phyloP scores from a whole-genome alignment of 805 yeast genomes.

The Helenozyma rhizophorensis region DNA sequence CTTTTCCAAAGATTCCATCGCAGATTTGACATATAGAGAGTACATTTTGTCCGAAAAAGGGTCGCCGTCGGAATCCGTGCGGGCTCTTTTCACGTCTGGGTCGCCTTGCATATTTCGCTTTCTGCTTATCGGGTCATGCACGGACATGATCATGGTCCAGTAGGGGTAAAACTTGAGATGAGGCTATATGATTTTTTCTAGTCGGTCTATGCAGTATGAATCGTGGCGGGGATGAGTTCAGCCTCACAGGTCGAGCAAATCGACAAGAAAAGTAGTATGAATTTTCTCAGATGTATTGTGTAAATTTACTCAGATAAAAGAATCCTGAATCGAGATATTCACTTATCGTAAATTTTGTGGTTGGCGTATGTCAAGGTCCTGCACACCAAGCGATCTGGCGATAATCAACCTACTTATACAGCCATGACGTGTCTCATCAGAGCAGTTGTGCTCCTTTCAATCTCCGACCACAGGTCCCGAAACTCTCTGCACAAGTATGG shows the following conservation, averaged over 20 bases:
- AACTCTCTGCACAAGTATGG: constrained; percentile 19
- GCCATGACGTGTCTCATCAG: constrained; percentile 9
- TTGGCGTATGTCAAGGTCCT: no score
- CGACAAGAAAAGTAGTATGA: no score
- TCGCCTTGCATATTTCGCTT: constrained; percentile 22
- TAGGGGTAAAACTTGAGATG: constrained; percentile 6
- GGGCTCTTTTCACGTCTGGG: constrained; percentile 16
- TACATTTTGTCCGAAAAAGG: constrained; percentile 38
- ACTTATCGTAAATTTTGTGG: no score
- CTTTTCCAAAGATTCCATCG: constrained; percentile 65
- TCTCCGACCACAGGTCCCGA: constrained; percentile 28
- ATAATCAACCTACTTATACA: not conserved
- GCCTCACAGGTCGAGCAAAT: no score
- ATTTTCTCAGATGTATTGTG: no score
- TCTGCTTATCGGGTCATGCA: constrained; percentile 33
- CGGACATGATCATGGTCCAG: constrained; percentile 32
- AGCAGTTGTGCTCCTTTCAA: constrained; percentile 26
- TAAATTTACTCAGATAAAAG: no score
- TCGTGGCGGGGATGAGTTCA: no score
- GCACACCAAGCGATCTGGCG: constrained; percentile 1
- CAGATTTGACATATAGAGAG: constrained; percentile 52
- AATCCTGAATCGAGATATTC: no score
- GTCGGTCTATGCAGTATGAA: no score
- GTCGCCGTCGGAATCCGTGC: constrained; percentile 13
- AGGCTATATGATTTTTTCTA: not conserved